These are phyloP conservation scores for Bifiguratus adelaidae DNA, from an alignment of 192 early-diverging fungal genomes.

Conservation along the genomic window DNA sequence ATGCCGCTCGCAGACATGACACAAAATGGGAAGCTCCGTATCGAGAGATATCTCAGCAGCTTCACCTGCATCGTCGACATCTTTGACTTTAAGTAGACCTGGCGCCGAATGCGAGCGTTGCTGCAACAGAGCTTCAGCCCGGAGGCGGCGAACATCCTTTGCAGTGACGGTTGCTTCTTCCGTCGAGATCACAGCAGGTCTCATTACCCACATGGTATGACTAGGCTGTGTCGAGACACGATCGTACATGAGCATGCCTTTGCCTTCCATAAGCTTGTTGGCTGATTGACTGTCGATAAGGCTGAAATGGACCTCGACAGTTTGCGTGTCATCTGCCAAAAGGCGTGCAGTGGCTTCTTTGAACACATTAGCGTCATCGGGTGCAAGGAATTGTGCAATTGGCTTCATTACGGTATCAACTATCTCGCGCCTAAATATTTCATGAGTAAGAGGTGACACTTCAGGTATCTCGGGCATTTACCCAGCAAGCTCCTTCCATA, in stretches of 20 bases:
- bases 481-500: conserved; percentile 55
- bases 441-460: too few relatives aligned
- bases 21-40: conserved; percentile 41
- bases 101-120: too few relatives aligned
- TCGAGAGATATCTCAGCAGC: conserved; percentile 24
- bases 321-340: conserved; percentile 40
- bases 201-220: conserved; percentile 72
- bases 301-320: conserved; percentile 56
- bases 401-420: too few relatives aligned
- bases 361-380: conserved; percentile 52
- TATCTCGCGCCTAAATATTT: too few relatives aligned
- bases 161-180: too few relatives aligned
- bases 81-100: too few relatives aligned
- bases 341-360: conserved; percentile 40
- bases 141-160: too few relatives aligned
- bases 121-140: too few relatives aligned
- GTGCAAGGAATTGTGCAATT: conserved; percentile 39
- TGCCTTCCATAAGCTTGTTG: conserved; percentile 64
- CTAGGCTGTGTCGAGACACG: conserved; percentile 44
- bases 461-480: too few relatives aligned
- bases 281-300: conserved; percentile 12
- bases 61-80: too few relatives aligned
- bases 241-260: conserved; percentile 77
- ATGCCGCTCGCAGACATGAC: conserved; percentile 68
- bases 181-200: conserved; percentile 24